A percentile compares a stretch with the other conserved stretches of the same genome.
Evolutionary conservation across 805 yeast species (phyloP).

Genomic region (Yarrowia alimentaria): DNA sequence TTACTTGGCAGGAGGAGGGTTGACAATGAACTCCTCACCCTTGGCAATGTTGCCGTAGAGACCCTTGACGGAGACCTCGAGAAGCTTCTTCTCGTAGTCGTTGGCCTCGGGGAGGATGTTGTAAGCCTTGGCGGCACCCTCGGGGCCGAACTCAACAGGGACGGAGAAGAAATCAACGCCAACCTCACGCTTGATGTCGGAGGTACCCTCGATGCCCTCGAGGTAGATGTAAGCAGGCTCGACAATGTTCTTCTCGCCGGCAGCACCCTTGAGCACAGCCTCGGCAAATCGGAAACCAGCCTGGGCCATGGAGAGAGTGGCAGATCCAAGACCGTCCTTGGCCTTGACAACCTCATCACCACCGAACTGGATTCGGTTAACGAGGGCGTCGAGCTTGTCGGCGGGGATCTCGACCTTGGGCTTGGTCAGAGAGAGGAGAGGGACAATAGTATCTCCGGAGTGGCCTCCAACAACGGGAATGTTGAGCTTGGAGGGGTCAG

Average conservation of each 20-base stretch:
- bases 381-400: conserved; percentile 63
- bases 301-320: conserved; percentile 89
- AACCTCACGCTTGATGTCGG: conserved; percentile 66
- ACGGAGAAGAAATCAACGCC: conserved; percentile 77
- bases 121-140: conserved; percentile 68
- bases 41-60: conserved; percentile 86
- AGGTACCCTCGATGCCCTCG: conserved; percentile 45
- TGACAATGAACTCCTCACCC: conserved; percentile 78
- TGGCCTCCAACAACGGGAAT: conserved; percentile 96
- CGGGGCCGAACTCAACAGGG: conserved; percentile 67
- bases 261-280: conserved; percentile 45
- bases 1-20: conserved; percentile 37
- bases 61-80: conserved; percentile 81
- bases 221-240: conserved; percentile 53
- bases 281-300: conserved; percentile 83
- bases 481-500: conserved; percentile 73
- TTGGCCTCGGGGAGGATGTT: conserved; percentile 64
- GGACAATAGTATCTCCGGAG: conserved; percentile 95
- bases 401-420: conserved; percentile 52
- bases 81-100: conserved; percentile 78
- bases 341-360: conserved; percentile 96
- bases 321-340: conserved; percentile 91
- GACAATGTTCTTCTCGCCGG: conserved; percentile 48
- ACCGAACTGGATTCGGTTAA: conserved; percentile 91
- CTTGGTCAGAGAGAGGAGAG: conserved; percentile 82